A percentile compares a stretch with the other conserved stretches of the same genome.
phyloP scores from a whole-genome alignment of 805 yeast genomes.

The Yarrowia sp. region DNA sequence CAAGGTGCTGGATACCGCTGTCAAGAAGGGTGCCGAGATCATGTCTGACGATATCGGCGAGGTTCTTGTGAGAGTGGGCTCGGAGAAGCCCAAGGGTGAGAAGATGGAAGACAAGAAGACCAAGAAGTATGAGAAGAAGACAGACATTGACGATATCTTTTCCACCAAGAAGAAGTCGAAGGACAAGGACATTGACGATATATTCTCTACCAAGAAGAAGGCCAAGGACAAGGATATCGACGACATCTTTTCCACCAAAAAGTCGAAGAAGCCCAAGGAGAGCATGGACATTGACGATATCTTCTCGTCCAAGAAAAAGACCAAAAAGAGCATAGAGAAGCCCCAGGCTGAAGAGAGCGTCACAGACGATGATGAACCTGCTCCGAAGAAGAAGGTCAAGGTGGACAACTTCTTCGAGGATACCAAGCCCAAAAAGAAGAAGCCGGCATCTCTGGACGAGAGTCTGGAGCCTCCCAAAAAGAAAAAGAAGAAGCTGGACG shows the following conservation, averaged over 20 bases:
- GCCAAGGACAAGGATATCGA: not conserved
- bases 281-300: too few species aligned
- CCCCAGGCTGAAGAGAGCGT: too few species aligned
- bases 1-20: slow-evolving; percentile 1
- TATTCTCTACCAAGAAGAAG: too few species aligned
- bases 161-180: not conserved
- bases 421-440: slow-evolving; percentile 13
- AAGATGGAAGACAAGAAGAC: not conserved
- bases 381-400: not conserved
- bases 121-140: not conserved
- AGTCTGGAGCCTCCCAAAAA: slow-evolving; percentile 27
- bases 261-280: too few species aligned
- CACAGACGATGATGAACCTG: not conserved
- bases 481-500: slow-evolving; percentile 31
- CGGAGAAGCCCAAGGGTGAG: not conserved
- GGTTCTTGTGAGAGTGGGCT: slow-evolving; percentile 30
- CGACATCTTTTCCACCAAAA: not conserved
- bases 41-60: slow-evolving; percentile 32
- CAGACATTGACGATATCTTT: slow-evolving; percentile 9
- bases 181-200: not conserved
- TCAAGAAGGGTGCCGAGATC: not conserved
- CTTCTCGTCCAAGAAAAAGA: too few species aligned
- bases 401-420: slow-evolving; percentile 26
- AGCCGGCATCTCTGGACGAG: not conserved
- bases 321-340: too few species aligned